These are phyloP conservation scores for Onygenales sp. DNA, from an alignment of 2,329 filamentous ascomycete species.

Conservation along the genomic window DNA sequence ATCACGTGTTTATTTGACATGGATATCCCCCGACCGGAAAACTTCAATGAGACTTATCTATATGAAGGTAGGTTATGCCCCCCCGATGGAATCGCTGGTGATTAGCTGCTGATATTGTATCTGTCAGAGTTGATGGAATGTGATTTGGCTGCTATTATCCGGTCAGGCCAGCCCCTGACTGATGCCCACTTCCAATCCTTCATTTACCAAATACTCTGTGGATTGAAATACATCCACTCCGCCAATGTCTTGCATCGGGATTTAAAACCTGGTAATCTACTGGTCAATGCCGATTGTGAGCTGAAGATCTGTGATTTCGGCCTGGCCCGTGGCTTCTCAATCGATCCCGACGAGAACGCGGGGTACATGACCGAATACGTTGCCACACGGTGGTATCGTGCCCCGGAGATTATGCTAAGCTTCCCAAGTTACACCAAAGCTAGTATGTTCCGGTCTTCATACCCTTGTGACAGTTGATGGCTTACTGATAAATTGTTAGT, in stretches of 20 bases:
- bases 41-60: constrained; percentile 98
- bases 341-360: constrained; percentile 95
- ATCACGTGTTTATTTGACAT: constrained; percentile 99
- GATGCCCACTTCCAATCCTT: constrained; percentile 99
- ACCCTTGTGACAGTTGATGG: background rate
- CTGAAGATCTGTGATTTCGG: constrained; percentile 99
- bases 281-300: constrained; percentile 98
- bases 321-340: constrained; percentile 88
- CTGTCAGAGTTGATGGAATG: constrained; percentile 92
- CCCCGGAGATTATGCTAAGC: constrained; percentile 98
- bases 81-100: background rate
- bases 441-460: constrained; percentile 55
- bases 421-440: constrained; percentile 99
- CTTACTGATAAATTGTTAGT: constrained; percentile 46
- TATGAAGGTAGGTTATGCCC: constrained; percentile 69
- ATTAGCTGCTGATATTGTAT: constrained; percentile 11
- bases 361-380: constrained; percentile 99
- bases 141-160: constrained; percentile 93
- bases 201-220: constrained; percentile 99
- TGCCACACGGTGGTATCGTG: constrained; percentile 95
- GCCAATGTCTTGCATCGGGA: constrained; percentile 96
- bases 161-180: constrained; percentile 91
- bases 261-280: constrained; percentile 89
- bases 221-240: constrained; percentile 98
- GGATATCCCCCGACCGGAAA: constrained; percentile 94